Evolutionary conservation across 2,329 filamentous ascomycete species (phyloP), one percentile per base, ranked within the genome.

Genomic region (Botryotinia convoluta): DNA sequence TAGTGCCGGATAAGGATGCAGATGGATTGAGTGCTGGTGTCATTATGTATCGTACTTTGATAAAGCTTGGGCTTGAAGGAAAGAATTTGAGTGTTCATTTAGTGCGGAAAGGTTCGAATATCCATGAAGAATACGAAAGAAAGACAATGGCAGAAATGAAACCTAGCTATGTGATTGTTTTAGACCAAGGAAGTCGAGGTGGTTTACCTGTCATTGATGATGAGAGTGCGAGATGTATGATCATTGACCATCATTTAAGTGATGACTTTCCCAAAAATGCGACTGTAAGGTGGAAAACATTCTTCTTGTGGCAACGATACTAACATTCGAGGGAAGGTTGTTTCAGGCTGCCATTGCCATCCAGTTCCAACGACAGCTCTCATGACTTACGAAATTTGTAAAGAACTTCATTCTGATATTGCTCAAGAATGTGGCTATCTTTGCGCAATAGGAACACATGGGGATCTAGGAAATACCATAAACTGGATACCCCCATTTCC

Each of bases 401-500:
- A 83, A 35, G 82, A 85, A 0, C 82, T 92, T 0, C 85, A 91
- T 76, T 82, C 84, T 1, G 82, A 84, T 3, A 85, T 92, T 0
- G 77, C 79, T 6, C 78, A 80, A 3, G 80, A 82, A 8, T 90
- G 88, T 76, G 87, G 85, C 57, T 92, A 90, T 87, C 83, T 92
- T 0, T 90, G 89, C 71, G 85, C 86, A 4, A 85, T 92, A 75
- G 91, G 91, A 14, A 92, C 90, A 0, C 88, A 91, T 75, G 90
- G 90, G 4, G 90, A 92, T 75, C 83, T 92, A 0, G 90, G 90
- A 22, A 91, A 87, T 57, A 86, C 86, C 0, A 75, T 92, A 26
- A 92, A 91, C 79, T 92, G 90, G 90, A 82, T 87, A 35, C 84
- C 86, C 0, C 90, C 90, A 0, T 92, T 92, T 75, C 90, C 90